Evolutionary conservation across 208 protist species (phyloP), one percentile per base, ranked within the genome.

Genomic region (Wallacemonas sp.): DNA sequence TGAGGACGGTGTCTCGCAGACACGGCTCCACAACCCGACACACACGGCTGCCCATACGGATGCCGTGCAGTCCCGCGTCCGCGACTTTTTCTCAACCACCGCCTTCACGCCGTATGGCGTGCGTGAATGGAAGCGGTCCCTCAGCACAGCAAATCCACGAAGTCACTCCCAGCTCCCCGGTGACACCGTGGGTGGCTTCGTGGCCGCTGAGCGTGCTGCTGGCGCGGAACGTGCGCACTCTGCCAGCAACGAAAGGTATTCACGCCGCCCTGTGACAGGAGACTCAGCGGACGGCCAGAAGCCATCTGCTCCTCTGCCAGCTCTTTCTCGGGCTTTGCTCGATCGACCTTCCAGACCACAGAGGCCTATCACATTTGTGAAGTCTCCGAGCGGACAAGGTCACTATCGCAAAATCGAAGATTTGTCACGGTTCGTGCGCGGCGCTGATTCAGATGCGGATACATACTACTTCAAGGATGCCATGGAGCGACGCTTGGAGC

Each of bases 331-430:
- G n/a, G n/a, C n/a, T n/a, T n/a, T n/a, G n/a, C n/a, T n/a, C n/a
- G n/a, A n/a, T n/a, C 50, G 6, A 32, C 8, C 9, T 3, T 8
- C 50, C 50, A 57, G 30, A 57, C 26, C 30, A 32, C 26, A 17
- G 9, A 26, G 50, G 3, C 50, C 26, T 27, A 32, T 27, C 0
- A 21, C 50, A 19, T 57, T 32, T 8, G 32, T 13, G 19, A 19
- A n/a, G 8, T 19, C 50, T 9, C 30, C 8, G n/a, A 13, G 50
- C 9, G 30, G 50, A 3, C 10, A 19, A 19, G 54, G 21, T 22
- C 73, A 69, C 6, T 79, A 72, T 37, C 68, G 73, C 29, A 33
- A 36, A 13, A 75, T 79, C 29, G 73, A 73, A 22, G 73, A 79
- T n/a, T 45, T 79, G 10, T 63, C 66, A 3, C 36, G 34, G 8